Evolutionary conservation across 441 rosid genomes (phyloP).

Genomic region (Cnidoscolus chayamansa): DNA sequence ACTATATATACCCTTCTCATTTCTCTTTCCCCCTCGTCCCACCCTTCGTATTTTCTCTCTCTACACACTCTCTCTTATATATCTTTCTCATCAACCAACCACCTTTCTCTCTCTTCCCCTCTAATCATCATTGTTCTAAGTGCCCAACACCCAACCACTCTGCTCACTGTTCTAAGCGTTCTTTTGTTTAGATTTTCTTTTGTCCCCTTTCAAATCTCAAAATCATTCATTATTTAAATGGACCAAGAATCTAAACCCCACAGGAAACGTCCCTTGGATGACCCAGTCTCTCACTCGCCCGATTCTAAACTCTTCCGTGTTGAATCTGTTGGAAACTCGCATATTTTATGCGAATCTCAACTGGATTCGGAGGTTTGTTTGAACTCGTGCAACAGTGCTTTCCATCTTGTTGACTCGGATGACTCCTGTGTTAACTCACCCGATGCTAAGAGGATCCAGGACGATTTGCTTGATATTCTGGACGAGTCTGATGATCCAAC

Average conservation of each 20-base stretch:
- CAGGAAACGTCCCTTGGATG: conserved; percentile 38
- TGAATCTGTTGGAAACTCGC: conserved; percentile 19
- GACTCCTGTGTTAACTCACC: conserved; percentile 33
- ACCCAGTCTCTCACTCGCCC: conserved; percentile 21
- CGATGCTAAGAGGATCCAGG: conserved; percentile 26
- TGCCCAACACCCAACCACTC: too few species aligned
- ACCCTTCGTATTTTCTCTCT: conserved; percentile 27
- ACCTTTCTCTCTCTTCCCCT: not conserved
- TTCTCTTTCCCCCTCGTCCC: conserved; percentile 23
- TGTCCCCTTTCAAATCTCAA: not conserved
- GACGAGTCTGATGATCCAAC: conserved; percentile 47
- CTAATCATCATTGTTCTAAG: not conserved
- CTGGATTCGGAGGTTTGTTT: conserved; percentile 20
- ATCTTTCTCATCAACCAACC: not conserved
- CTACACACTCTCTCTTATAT: not conserved
- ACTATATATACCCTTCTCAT: conserved; percentile 35
- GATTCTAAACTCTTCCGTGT: conserved; percentile 20
- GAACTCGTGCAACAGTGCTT: conserved; percentile 24
- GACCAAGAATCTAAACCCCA: conserved; percentile 10
- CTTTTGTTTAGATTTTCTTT: not conserved
- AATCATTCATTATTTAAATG: conserved; percentile 8
- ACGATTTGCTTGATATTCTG: conserved; percentile 23
- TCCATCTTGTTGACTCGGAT: not conserved
- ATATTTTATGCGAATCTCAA: conserved; percentile 16
- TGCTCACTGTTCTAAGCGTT: too few species aligned